Evolutionary conservation across 495 filamentous ascomycete species (phyloP), one percentile per base, ranked within the genome.

Genomic region (Penicillium atrosanguineum): DNA sequence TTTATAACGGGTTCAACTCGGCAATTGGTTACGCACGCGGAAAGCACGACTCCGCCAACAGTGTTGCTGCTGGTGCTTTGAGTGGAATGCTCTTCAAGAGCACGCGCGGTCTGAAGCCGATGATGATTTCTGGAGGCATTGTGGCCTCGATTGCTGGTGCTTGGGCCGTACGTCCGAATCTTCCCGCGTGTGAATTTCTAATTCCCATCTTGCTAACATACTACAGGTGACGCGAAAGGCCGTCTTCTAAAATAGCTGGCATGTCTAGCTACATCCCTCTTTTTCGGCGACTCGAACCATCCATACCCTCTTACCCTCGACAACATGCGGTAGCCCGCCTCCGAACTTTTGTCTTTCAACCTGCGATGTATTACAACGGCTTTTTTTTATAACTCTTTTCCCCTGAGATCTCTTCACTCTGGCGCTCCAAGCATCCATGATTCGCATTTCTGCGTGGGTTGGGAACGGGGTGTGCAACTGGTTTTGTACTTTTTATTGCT

Each of bases 81-180:
- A 94, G 90, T 62, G 94, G 94, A 43, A 91, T 90, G 83, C 54
- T 97, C 31, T 98, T 97, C 75, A 97, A 96, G 83, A 93, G 91
- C 62, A 97, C 95, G 15, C 83, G 87, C 63, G 94, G 94, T 11
- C 34, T 92, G 26, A 83, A 86, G 76, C 90, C 91, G 21, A 96
- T 97, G 91, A 74, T 90, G 79, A 94, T 96, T 62, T 95, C 89
- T 26, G 88, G 90, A 34, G 86, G 87, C 55, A 83, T 98, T 46
- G 91, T 97, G 53, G 94, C 86, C 38, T 78, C 83, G 15, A 81
- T 90, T 50, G 94, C 94, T 29, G 93, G 90, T 50, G 81, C 71
- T 46, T 98, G 94, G 94, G 83, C 89, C 60, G 91, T 97, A 84
- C 63, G 87, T 83, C 23, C 34, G 11, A 5, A 9, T 11, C 15